Evolutionary conservation across 257 asterid species (phyloP).

Genomic region (Hygrophila difformis): DNA sequence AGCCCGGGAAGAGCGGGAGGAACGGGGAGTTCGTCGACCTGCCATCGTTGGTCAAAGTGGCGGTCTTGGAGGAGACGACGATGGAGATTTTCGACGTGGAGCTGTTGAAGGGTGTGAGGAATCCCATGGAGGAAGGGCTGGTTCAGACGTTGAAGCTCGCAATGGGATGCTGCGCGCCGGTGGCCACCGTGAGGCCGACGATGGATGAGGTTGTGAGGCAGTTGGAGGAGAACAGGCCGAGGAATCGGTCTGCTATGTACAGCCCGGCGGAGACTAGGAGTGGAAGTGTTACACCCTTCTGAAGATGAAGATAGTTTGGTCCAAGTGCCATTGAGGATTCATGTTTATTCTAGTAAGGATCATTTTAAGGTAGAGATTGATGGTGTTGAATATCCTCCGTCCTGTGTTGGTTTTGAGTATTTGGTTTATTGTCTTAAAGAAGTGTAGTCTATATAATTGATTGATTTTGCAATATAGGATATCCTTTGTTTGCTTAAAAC

Average conservation of each 20-base stretch:
- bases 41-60: slow-evolving; percentile 88
- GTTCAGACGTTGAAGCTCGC: slow-evolving; percentile 94
- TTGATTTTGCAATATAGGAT: no score
- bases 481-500: no score
- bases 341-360: no score
- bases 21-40: slow-evolving; percentile 70
- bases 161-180: slow-evolving; percentile 99
- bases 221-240: slow-evolving; percentile 91
- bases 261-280: slow-evolving; percentile 98
- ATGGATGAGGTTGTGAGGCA: slow-evolving; percentile 96
- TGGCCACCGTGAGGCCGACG: slow-evolving; percentile 69
- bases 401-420: no score
- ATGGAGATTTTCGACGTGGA: slow-evolving; percentile 94
- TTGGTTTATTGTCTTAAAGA: no score
- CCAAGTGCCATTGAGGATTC: no score
- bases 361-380: no score
- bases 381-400: no score
- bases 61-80: slow-evolving; percentile 93
- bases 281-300: slow-evolving; percentile 91
- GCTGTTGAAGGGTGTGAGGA: slow-evolving; percentile 71
- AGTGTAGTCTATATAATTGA: no score
- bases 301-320: slow-evolving; percentile 5
- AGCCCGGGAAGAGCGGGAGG: slow-evolving; percentile 54
- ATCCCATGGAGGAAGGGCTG: slow-evolving; percentile 94
- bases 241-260: slow-evolving; percentile 87